Evolutionary conservation across 257 asterid genomes (phyloP).

Genomic region (Nicotiana otophora): DNA sequence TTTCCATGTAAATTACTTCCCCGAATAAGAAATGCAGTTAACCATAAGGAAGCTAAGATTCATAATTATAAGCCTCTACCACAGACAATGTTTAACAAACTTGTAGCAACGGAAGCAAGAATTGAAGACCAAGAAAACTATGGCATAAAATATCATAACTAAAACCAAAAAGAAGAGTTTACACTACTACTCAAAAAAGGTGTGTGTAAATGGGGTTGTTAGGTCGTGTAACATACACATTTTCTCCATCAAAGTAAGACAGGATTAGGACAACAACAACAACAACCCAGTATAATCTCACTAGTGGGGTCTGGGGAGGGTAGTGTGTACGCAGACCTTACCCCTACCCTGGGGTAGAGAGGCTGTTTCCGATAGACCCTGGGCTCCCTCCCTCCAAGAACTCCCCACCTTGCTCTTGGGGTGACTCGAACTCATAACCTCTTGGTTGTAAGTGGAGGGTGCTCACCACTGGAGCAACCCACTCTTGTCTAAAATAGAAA

Average conservation of each 20-base stretch:
- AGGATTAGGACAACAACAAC: not conserved
- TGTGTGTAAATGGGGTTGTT: not conserved
- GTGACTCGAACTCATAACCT: no score
- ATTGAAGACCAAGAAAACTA: not conserved
- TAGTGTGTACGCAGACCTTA: no score
- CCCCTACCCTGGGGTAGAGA: no score
- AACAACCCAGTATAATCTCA: no score
- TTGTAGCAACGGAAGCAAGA: slow-evolving; percentile 4
- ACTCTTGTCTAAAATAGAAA: no score
- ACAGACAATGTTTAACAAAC: not conserved
- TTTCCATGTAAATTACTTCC: not conserved
- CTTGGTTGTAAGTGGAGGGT: no score
- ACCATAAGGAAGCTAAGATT: not conserved
- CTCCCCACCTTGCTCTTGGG: no score
- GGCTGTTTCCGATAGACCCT: no score
- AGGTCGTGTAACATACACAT: not conserved
- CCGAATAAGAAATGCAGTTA: not conserved
- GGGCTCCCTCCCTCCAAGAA: no score
- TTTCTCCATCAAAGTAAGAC: not conserved
- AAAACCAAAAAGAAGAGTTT: not conserved
- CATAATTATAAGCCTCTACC: not conserved
- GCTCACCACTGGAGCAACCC: no score
- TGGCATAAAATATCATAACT: not conserved
- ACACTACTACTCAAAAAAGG: not conserved
- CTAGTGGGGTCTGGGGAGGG: no score